Base-by-base conservation (phyloP, 306 rosid genomes). In the Ceratonia siliqua region DNA sequence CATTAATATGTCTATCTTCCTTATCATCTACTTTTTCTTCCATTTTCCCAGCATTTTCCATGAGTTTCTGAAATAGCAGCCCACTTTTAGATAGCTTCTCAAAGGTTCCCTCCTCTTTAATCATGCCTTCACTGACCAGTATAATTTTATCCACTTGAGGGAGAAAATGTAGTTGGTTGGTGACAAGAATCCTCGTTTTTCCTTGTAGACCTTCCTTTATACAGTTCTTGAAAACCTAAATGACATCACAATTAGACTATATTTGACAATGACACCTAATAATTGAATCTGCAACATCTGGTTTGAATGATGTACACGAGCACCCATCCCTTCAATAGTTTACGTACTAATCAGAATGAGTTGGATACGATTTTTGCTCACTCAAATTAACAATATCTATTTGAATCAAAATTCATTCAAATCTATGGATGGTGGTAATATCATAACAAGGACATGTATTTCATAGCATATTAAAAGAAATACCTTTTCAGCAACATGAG, bases 111-210 rank as follows among this genome's bases (percentile, higher is more conserved):
- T 86, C 84, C 82, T 88, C 98, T 78, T 79, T 82, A 73, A 93
- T 59, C 76, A 39, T 78, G 39, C 98, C 97, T 15, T 91, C 91
- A 55, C 77, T 83, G 53, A 93, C 82, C 30, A 93, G 70, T 69
- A 93, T 79, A 64, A 93, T 85, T 74, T 81, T 85, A 50, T 93
- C 98, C 79, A 93, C 94, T 52, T 85, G 96, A 52, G 96, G 94
- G 73, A 93, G 98, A 79, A 93, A 89, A 83, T 91, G 98, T 46
- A 93, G 88, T 83, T 93, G 98, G 84, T 93, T 93, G 35, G 98
- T 93, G 72, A 93, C 97, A 72, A 93, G 96, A 78, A 91, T 85
- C 76, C 97, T 78, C 41, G 98, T 93, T 82, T 91, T 93, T 46
- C 88, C 93, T 56, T 52, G 75, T 81, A 93, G 84, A 46, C 82